phyloP scores from a whole-genome alignment of 306 rosid species.

The Sicyos baderoa region DNA sequence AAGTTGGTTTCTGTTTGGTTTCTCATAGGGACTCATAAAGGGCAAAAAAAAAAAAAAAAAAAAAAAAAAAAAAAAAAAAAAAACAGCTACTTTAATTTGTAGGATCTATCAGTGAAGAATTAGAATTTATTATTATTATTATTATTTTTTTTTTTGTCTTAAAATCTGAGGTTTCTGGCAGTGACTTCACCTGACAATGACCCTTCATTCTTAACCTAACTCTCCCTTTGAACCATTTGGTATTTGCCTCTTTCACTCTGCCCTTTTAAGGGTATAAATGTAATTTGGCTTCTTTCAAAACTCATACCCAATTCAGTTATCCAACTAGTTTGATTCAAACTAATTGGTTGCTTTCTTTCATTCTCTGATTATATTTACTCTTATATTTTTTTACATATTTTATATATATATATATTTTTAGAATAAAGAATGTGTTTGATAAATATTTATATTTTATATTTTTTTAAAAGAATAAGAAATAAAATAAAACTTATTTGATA shows the following conservation, averaged over 20 bases:
- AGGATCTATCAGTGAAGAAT: not conserved
- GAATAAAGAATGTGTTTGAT: too few species aligned
- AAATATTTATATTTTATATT: too few species aligned
- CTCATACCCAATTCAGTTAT: too few species aligned
- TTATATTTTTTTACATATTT: too few species aligned
- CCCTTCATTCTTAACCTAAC: slow-evolving; percentile 9
- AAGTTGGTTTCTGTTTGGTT: not conserved
- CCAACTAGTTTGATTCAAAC: not conserved
- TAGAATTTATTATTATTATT: not conserved
- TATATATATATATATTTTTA: too few species aligned
- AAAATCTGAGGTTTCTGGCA: not conserved
- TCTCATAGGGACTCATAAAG: not conserved
- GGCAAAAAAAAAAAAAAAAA: not conserved
- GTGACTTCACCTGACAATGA: not conserved
- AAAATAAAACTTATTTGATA: too few species aligned
- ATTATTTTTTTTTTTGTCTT: too few species aligned
- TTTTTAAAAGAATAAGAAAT: too few species aligned
- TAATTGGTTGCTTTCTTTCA: too few species aligned
- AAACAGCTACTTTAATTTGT: not conserved
- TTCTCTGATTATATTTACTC: too few species aligned
- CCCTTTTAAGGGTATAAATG: not conserved
- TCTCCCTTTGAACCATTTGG: not conserved
- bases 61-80: not conserved
- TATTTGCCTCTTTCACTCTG: not conserved
- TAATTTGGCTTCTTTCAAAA: too few species aligned